Percentiles rank a stretch among this genome's conserved stretches.
These are phyloP conservation scores for Vanrija sp. DNA, from an alignment of 1,284 basidiomycete species.

Conservation along the genomic window DNA sequence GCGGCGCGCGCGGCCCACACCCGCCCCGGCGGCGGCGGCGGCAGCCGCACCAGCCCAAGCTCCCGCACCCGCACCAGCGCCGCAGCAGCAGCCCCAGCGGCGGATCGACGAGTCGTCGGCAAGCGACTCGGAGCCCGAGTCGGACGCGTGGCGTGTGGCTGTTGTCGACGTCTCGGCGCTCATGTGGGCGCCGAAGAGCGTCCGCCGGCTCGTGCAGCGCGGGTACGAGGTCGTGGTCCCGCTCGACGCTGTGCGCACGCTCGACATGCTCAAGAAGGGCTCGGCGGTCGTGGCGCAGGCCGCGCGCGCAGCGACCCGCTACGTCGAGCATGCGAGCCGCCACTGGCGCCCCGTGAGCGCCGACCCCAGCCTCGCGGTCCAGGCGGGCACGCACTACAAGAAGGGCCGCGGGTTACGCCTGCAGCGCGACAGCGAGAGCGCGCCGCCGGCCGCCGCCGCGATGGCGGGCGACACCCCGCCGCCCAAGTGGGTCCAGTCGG, in stretches of 20 bases:
- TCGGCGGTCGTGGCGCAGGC: conserved; percentile 69
- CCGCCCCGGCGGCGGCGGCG: too few species aligned
- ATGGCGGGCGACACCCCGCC: conserved; percentile 19
- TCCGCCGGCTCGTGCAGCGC: conserved; percentile 72
- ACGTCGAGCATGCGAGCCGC: conserved; percentile 45
- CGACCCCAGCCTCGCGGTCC: conserved; percentile 28
- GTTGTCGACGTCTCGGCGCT: conserved; percentile 83
- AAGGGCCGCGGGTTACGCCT: conserved; percentile 33
- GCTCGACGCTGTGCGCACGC: conserved; percentile 82
- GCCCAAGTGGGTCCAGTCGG: conserved; percentile 33
- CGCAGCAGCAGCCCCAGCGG: background rate
- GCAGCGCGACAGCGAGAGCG: conserved; percentile 31
- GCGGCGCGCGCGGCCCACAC: background rate
- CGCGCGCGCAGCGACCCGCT: conserved; percentile 53
- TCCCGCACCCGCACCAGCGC: background rate
- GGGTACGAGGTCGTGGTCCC: conserved; percentile 70
- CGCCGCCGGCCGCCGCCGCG: background rate
- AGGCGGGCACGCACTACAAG: conserved; percentile 32
- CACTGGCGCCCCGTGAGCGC: conserved; percentile 28
- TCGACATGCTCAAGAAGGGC: conserved; percentile 92
- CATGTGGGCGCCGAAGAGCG: conserved; percentile 71
- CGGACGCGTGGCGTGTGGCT: conserved; percentile 42
- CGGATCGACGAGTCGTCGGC: conserved; percentile 13
- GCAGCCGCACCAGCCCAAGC: background rate
- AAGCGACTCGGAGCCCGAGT: conserved; percentile 1